Evolutionary conservation across 805 yeast species (phyloP).

Genomic region (Yarrowia bubula): DNA sequence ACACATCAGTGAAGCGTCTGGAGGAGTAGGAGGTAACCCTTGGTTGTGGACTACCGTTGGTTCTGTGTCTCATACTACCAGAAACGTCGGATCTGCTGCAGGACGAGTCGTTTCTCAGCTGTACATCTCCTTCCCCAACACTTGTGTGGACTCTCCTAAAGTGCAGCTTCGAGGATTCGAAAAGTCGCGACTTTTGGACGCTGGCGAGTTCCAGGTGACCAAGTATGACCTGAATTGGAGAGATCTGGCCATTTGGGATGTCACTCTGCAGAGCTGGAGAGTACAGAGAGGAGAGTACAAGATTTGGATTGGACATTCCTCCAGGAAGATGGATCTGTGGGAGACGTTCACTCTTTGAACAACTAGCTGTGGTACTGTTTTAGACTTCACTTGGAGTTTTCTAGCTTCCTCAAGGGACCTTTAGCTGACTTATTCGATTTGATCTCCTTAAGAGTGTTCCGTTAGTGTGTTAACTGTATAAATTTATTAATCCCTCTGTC

Average conservation of each 20-base stretch:
- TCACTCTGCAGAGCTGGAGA: not conserved
- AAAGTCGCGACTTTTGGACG: not conserved
- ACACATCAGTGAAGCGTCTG: constrained; percentile 38
- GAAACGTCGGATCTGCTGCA: constrained; percentile 47
- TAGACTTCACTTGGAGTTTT: no score
- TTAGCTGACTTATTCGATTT: no score
- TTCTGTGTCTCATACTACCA: constrained; percentile 47
- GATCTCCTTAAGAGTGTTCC: no score
- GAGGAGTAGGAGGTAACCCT: constrained; percentile 58
- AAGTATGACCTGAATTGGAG: not conserved
- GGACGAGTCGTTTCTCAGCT: constrained; percentile 55
- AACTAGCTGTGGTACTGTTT: no score
- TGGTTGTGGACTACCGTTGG: constrained; percentile 56
- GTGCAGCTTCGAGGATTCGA: constrained; percentile 52
- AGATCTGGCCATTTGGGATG: not conserved
- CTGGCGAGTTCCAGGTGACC: not conserved
- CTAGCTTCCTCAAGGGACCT: no score
- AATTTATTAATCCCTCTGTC: not conserved
- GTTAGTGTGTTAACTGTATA: not conserved
- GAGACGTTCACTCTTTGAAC: not conserved
- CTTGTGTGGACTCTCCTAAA: constrained; percentile 48
- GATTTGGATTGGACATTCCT: not conserved
- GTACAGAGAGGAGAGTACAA: not conserved
- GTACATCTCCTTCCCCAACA: constrained; percentile 47
- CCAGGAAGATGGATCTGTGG: not conserved